Percentiles rank a stretch among this genome's conserved stretches.
Conservation (phyloP, 352 stramenopile species). For the Peronospora belbahrii region DNA sequence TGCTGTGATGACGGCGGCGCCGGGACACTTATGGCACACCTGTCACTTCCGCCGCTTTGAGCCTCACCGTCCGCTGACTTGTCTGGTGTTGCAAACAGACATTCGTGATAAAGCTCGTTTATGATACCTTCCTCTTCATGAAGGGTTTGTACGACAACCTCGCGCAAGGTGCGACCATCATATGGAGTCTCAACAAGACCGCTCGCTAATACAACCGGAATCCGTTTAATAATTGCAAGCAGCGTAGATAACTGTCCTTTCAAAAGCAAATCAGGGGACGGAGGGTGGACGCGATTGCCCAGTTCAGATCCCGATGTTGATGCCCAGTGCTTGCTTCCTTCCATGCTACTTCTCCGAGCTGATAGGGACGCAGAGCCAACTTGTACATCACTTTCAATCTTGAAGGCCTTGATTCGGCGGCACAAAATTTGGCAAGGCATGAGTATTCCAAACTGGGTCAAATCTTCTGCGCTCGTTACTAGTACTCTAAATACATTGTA, state of each 20-base stretch:
- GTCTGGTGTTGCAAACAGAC: slow-evolving; percentile 54
- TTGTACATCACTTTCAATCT: slow-evolving; percentile 19
- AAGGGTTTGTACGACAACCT: slow-evolving; percentile 37
- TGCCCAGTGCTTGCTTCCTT: slow-evolving; percentile 6
- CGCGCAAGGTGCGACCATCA: slow-evolving; percentile 41
- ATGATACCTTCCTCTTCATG: slow-evolving; percentile 56
- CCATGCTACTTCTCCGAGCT: slow-evolving; percentile 7
- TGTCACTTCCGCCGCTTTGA: slow-evolving; percentile 11
- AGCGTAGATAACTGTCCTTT: slow-evolving; percentile 52
- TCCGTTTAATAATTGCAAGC: slow-evolving; percentile 49
- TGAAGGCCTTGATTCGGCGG: slow-evolving; percentile 41
- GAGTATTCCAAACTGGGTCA: slow-evolving; percentile 42
- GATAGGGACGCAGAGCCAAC: background rate
- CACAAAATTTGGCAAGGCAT: slow-evolving; percentile 39
- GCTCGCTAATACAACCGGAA: slow-evolving; percentile 43
- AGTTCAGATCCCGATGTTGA: background rate
- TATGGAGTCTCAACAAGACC: slow-evolving; percentile 31
- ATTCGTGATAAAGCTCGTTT: slow-evolving; percentile 59
- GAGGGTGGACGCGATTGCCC: slow-evolving; percentile 9
- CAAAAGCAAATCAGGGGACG: slow-evolving; percentile 32
- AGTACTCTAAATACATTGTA: slow-evolving; percentile 56
- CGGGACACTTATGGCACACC: slow-evolving; percentile 4
- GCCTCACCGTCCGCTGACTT: slow-evolving; percentile 16
- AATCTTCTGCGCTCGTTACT: slow-evolving; percentile 35
- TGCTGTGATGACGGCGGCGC: slow-evolving; percentile 48